phyloP scores from a whole-genome alignment of 2,329 filamentous ascomycete species.

The Nemania serpens region DNA sequence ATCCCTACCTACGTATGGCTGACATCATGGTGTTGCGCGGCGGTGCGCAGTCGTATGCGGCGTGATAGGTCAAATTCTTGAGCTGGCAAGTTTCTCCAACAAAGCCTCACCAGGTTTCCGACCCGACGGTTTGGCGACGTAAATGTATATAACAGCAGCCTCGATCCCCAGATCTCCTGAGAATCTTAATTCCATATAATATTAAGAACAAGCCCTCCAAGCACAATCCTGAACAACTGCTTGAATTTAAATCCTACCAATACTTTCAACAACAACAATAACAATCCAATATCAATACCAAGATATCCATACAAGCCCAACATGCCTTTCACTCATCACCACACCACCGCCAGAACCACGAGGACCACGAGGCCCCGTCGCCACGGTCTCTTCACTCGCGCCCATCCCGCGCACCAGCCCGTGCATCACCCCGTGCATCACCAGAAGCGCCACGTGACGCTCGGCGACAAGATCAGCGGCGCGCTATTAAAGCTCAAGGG shows the following conservation, averaged over 20 bases:
- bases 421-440: conserved; percentile 55
- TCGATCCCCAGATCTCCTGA: background rate
- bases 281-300: conserved; percentile 8
- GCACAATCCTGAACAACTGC: background rate
- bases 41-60: background rate
- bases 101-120: conserved; percentile 4
- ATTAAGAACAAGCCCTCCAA: background rate
- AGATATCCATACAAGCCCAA: conserved; percentile 23
- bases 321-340: conserved; percentile 42
- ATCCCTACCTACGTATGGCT: conserved; percentile 15
- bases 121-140: background rate
- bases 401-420: conserved; percentile 53
- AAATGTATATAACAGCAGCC: conserved; percentile 13
- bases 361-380: conserved; percentile 47
- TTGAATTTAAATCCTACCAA: background rate
- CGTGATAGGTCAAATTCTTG: conserved; percentile 10
- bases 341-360: conserved; percentile 46
- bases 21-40: conserved; percentile 23
- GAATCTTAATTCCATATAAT: background rate
- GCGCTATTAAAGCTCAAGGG: conserved; percentile 76
- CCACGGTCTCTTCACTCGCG: conserved; percentile 47
- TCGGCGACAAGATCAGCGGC: conserved; percentile 79
- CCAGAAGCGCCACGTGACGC: conserved; percentile 67
- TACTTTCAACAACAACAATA: background rate
- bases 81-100: background rate